A percentile compares a stretch with the other conserved stretches of the same genome.
phyloP scores from a whole-genome alignment of 2,329 filamentous ascomycete genomes.

The Colletotrichum costaricense region DNA sequence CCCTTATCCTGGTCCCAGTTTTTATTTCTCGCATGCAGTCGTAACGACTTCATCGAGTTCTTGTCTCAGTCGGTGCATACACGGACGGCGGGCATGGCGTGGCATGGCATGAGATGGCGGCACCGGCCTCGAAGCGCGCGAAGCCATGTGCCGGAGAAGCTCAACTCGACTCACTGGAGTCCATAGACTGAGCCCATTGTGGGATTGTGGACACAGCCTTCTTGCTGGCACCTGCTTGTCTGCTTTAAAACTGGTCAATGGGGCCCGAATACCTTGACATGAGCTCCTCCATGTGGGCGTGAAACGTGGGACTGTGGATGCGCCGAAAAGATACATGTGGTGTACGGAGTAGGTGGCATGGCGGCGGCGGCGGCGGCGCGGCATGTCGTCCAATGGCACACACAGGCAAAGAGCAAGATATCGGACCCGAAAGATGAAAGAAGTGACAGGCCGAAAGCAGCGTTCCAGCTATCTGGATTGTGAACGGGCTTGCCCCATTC shows the following conservation, averaged over 20 bases:
- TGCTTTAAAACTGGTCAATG: background rate
- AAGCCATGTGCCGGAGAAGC: background rate
- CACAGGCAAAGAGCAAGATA: background rate
- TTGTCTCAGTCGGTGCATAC: background rate
- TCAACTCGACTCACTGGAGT: background rate
- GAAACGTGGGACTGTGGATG: conserved; percentile 9
- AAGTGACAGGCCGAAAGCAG: background rate
- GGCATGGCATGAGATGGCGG: background rate
- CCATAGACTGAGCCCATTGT: background rate
- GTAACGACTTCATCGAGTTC: background rate
- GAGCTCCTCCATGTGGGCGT: background rate
- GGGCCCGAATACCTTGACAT: background rate
- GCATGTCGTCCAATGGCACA: background rate
- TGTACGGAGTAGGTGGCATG: background rate
- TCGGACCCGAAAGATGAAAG: background rate
- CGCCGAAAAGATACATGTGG: background rate
- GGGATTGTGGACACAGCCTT: background rate
- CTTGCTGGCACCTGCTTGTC: background rate
- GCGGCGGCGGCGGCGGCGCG: background rate
- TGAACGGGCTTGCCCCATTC: background rate
- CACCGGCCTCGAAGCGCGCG: background rate
- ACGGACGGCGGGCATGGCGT: background rate
- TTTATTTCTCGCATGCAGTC: conserved; percentile 1
- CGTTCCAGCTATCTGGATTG: background rate
- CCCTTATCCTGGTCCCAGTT: conserved; percentile 5